Base-by-base conservation (phyloP, 2,329 filamentous ascomycete genomes). In the Penicillium sp. region DNA sequence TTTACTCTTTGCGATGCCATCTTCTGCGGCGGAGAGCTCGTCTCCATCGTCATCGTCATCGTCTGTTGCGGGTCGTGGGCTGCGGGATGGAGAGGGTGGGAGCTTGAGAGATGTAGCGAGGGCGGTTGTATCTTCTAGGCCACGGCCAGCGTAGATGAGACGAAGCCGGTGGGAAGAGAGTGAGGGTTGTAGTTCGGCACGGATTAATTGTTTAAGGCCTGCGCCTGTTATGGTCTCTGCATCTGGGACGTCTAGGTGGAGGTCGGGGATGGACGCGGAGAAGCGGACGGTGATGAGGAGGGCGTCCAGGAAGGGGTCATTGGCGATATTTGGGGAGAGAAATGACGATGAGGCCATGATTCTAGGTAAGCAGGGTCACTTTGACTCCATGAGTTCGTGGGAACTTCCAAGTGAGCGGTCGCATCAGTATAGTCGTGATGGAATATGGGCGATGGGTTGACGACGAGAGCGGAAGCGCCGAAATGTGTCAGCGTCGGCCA, bases 281-380 rank as follows among this genome's bases (percentile, higher is more conserved):
- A 99, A 98, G 77, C 94, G 93, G 76, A 98, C 89, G 40, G 91
- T 94, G 50, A 98, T 84, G 72, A 90, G 88, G 60, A 97, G 84
- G 15, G 67, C 61, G 24, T 72, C 61, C 19, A 56, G 54, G 13
- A 56, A n/a, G 12, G 53, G 15, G 35, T 68, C 63, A 38, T 40
- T 57, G 35, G 50, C 45, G 19, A 22, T 28, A 28, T 70, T 53
- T 22, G 66, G 54, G 30, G 68, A 50, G 42, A 67, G 45, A 38
- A 69, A 64, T 40, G 56, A 58, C 10, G 62, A 60, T 12, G 64
- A 67, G 35, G 63, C 51, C 71, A 72, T n/a, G n/a, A n/a, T n/a
- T n/a, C n/a, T n/a, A n/a, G n/a, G n/a, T n/a, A n/a, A n/a, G n/a
- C n/a, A n/a, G n/a, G n/a, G n/a, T n/a, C n/a, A n/a, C n/a, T n/a